phyloP scores from a whole-genome alignment of 495 filamentous ascomycete genomes.

The Tuber calosporum region DNA sequence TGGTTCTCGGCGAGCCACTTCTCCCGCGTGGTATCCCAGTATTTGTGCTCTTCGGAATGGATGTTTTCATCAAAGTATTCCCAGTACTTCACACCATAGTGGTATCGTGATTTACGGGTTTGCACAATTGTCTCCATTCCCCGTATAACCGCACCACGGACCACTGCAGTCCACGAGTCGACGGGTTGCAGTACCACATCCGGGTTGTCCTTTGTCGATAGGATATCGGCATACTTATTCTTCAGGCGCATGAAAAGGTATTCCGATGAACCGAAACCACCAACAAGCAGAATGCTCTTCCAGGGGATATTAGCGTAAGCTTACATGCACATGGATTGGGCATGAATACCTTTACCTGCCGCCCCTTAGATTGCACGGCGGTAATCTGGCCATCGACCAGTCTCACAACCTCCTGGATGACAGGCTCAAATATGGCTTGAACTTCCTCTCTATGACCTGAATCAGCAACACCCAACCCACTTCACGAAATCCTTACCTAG shows the following conservation, averaged over 20 bases:
- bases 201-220: constrained; percentile 41
- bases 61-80: constrained; percentile 42
- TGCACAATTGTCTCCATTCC: constrained; percentile 49
- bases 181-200: constrained; percentile 47
- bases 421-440: constrained; percentile 52
- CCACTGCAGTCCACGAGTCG: constrained; percentile 55
- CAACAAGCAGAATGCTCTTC: constrained; percentile 56
- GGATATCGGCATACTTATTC: constrained; percentile 45
- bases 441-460: constrained; percentile 43
- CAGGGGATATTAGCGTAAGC: not conserved
- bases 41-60: constrained; percentile 38
- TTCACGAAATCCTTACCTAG: constrained; percentile 43
- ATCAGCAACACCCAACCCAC: constrained; percentile 19
- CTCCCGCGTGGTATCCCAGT: constrained; percentile 34
- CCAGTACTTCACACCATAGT: constrained; percentile 46
- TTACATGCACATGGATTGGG: constrained; percentile 43
- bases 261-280: constrained; percentile 62
- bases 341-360: constrained; percentile 21
- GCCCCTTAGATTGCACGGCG: constrained; percentile 37
- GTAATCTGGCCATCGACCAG: constrained; percentile 56
- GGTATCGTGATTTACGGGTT: constrained; percentile 49
- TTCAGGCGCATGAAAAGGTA: constrained; percentile 57
- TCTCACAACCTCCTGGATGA: constrained; percentile 53
- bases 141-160: constrained; percentile 59
- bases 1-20: constrained; percentile 37